Base-by-base conservation (phyloP, 1,139 yeast genomes). In the Keqinozyma sinolaborantium region DNA sequence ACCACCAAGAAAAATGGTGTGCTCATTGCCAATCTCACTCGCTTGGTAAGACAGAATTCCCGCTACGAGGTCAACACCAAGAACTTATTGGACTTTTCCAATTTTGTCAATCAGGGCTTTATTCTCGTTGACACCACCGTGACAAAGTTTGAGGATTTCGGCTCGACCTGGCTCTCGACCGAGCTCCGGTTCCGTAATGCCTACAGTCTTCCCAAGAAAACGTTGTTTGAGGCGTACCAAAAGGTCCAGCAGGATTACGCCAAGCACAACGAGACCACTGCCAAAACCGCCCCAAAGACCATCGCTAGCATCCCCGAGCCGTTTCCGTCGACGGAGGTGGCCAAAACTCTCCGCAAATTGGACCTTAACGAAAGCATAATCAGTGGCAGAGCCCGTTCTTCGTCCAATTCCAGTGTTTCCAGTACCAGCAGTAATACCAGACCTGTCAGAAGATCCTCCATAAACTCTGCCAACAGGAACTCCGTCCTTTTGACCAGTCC, bases 1-100 rank as follows among this genome's bases (percentile, higher is more conserved):
- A 54, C 63, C 4, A 51, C 73, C 10, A 75, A 63, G 42, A 76
- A 71, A 40, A 78, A 75, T 43, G 77, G 77, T 9, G 61, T 73
- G 12, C 48, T 78, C 15, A 55, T 77, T 24, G 76, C 81, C 6
- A 64, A 67, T 5, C 57, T 77, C 24, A 61, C 78, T 0, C 61
- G 75, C 35, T 64, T 71, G 24, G 58, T 78, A 2, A 58, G 79
- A 28, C 70, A 69, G 38, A 70, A 68, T 26, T 54, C 77, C 1
- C 39, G 39, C 16, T 60, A 59, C 42, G 64, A 58, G 18, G 54
- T 60, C 6, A 61, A 59, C 31, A 46, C 61, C 3, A 66, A 68
- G 30, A 60, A 51, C 28, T 48, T 71, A 4, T 39, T 49, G 11
- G 79, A 73, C 30, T 59, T 73, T 30, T 50, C 50, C 14, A 64